Evolutionary conservation across 2,329 filamentous ascomycete genomes (phyloP), one percentile per base, ranked within the genome.

Genomic region (Polychaeton citri): DNA sequence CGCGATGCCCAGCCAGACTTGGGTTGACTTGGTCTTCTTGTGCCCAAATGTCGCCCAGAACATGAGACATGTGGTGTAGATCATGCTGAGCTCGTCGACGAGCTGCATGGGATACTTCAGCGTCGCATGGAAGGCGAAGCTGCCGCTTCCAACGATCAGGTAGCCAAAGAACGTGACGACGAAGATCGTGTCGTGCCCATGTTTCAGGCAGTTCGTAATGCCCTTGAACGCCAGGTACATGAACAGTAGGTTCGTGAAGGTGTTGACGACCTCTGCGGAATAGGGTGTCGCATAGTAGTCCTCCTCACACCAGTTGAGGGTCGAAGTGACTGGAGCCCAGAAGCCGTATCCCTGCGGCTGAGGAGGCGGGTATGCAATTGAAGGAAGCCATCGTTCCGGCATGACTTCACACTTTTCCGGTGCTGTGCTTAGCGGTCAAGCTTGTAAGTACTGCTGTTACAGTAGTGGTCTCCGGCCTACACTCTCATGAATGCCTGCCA

Each of bases 261-360:
- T 82, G 53, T 80, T 88, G 53, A 85, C 72, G 32, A 87, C 75
- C 54, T 87, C 82, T 21, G 82, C 82, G 32, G 76, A 71, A 53
- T 86, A 87, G 30, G 71, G 66, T 3, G 80, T 86, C 24, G 79
- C 74, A 63, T 80, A 80, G 59, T 81, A 81, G 44, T 84, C 78
- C 68, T 85, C 81, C 67, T 86, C 81, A 53, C 81, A 87, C 71
- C 81, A 86, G 55, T 86, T 83, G 31, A 84, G 51, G 0, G 79
- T 84, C 6, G 76, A 76, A 2, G 79, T 84, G 38, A 80, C 74
- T 16, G 77, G 73, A 5, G 68, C 71, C 79, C 79, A 85, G 24
- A 28, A 28, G 24, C 24, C 24, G 53, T 72, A 75, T 15, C 77
- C 77, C 24, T 66, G 62, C 37, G 65, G 51, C 13, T 10, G 12